Percentiles rank a stretch among this genome's conserved stretches.
These are phyloP conservation scores for Botryosphaeria dothidea DNA, from an alignment of 2,329 filamentous ascomycete genomes.

Conservation along the genomic window DNA sequence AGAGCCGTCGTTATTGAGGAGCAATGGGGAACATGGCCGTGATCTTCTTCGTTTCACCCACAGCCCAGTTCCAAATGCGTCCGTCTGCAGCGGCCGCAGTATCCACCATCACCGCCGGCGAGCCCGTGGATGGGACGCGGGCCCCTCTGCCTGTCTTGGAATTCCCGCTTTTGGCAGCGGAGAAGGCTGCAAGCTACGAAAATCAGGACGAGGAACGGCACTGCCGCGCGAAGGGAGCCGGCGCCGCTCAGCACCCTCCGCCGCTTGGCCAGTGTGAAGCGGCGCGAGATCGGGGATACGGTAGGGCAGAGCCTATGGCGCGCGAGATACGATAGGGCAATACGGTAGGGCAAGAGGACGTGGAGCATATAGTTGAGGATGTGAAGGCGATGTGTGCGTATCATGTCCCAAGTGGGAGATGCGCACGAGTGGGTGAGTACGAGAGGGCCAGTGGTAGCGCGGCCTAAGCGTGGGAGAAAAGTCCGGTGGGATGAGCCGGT, in stretches of 20 bases:
- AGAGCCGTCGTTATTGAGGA: background rate
- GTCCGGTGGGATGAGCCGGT: conserved; percentile 10
- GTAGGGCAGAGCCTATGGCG: conserved; percentile 12
- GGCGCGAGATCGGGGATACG: conserved; percentile 11
- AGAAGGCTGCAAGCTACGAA: background rate
- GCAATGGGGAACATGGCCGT: background rate
- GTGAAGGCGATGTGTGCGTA: background rate
- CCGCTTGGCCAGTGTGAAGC: background rate
- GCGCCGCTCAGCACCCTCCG: background rate
- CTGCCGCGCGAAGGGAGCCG: conserved; percentile 9
- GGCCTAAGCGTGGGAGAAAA: background rate
- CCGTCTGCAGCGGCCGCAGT: background rate
- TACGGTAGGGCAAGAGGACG: conserved; percentile 5
- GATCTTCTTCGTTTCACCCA: conserved; percentile 11
- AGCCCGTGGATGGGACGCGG: background rate
- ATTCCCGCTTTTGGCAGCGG: background rate
- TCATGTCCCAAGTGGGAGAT: conserved; percentile 1
- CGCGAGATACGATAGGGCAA: conserved; percentile 3
- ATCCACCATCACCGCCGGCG: conserved; percentile 12
- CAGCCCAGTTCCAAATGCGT: conserved; percentile 6
- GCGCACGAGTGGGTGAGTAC: background rate
- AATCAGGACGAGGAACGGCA: background rate
- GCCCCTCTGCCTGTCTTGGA: background rate
- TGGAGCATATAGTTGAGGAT: background rate
- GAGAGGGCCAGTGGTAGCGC: background rate